phyloP scores from a whole-genome alignment of 768 basidiomycete genomes.

The Rossbeevera mucosa region DNA sequence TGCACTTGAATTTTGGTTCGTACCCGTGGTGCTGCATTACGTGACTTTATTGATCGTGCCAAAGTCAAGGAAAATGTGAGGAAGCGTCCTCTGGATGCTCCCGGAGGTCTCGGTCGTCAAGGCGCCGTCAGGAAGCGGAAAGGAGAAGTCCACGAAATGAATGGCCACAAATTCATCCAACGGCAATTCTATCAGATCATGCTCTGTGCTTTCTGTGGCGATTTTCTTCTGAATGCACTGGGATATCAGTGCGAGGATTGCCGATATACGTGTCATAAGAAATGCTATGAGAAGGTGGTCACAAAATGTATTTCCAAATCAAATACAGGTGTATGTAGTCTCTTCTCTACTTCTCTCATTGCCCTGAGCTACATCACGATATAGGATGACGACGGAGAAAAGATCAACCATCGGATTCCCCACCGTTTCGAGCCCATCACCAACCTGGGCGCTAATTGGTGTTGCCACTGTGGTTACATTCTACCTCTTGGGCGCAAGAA shows the following conservation, averaged over 20 bases:
- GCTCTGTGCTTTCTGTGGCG: slow-evolving; percentile 95
- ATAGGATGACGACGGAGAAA: slow-evolving; percentile 94
- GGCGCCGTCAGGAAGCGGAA: slow-evolving; percentile 97
- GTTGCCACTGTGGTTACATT: slow-evolving; percentile 99
- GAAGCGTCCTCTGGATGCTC: slow-evolving; percentile 89
- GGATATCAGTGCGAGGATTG: slow-evolving; percentile 99
- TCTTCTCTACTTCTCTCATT: neutral
- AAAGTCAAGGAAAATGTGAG: slow-evolving; percentile 97
- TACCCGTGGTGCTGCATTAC: slow-evolving; percentile 9
- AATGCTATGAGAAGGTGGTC: slow-evolving; percentile 97
- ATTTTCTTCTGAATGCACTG: slow-evolving; percentile 93
- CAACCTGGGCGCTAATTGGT: slow-evolving; percentile 98
- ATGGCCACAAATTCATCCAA: slow-evolving; percentile 97
- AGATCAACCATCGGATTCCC: slow-evolving; percentile 98
- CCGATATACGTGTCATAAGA: slow-evolving; percentile 98
- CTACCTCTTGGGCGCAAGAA: slow-evolving; percentile 96
- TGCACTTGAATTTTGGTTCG: slow-evolving; percentile 91
- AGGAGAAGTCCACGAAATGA: slow-evolving; percentile 98
- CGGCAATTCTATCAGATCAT: slow-evolving; percentile 98
- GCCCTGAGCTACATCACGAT: neutral
- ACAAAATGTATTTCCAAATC: slow-evolving; percentile 99
- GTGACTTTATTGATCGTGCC: slow-evolving; percentile 3
- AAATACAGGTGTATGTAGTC: slow-evolving; percentile 74
- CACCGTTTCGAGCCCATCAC: slow-evolving; percentile 97
- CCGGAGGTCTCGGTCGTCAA: slow-evolving; percentile 91